Base-by-base conservation (phyloP, 202 grass and related monocot genomes). In the Bolboschoenoplectus hybrid region DNA sequence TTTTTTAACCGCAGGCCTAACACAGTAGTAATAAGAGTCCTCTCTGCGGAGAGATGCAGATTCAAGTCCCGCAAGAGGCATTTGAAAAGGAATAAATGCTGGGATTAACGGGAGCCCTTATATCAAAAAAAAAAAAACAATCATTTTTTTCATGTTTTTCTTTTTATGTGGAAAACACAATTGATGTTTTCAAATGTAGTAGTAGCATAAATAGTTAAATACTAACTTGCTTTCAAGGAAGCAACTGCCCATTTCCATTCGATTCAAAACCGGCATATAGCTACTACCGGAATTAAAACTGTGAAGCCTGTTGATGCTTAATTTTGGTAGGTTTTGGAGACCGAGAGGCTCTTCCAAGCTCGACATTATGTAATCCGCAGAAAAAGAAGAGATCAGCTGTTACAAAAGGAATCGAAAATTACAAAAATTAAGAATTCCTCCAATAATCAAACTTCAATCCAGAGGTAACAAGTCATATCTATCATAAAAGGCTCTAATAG, bases 291-390 rank as follows among this genome's bases (percentile, higher is more conserved):
- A 88, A 10, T 63, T 86, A 87, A 90, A 88, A 56, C 87, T 70
- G 43, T 89, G 92, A 84, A 97, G 89, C 88, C 91, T 94, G 85
- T 83, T 92, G 85, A 91, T 87, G 77, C 91, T 93, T 88, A 95
- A 82, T 73, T 88, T 97, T 16, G 91, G 94, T 13, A 97, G 87
- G 85, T 88, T 88, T 69, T 93, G 92, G 6, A 97, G 85, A 64
- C 92, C 92, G 40, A 91, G 89, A 1, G 90, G 90, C 67, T 97
- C 88, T 67, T 92, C 89, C 2, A 93, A 88, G 89, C 89, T 90
- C 1, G 95, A 93, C 94, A 97, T 97, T 85, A 66, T 95, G 62
- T 49, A 88, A 41, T 86, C 7, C 66, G n/a, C 74, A 51, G 6
- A 69, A 84, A 26, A 87, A 40, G 45, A 64, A 88, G 50, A 65